Base-by-base conservation (phyloP, 2,329 filamentous ascomycete genomes). In the Orbilia blumenaviensis region DNA sequence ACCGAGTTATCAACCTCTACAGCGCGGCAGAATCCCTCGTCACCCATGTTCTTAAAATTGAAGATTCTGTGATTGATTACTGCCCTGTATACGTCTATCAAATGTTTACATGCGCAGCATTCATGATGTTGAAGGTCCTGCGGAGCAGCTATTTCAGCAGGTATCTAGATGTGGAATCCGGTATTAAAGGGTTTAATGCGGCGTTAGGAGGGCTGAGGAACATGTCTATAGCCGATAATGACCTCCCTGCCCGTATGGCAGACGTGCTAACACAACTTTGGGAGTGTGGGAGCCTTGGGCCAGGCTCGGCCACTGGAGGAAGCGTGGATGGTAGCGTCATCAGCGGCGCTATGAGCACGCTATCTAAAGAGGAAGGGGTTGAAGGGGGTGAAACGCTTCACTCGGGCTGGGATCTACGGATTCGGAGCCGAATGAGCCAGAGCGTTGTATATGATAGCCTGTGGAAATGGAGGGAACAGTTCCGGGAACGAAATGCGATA, bases 181-280 rank as follows among this genome's bases (percentile, higher is more conserved):
- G 90, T 10, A 88, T 90, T 23, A 86, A 85, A 3, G 86, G 92
- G 9, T 93, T 94, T 81, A 87, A 92, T 78, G 86, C 87, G 48
- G 91, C 91, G 0, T 90, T 94, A 62, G 86, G 86, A 48, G 88
- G 89, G 3, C 89, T 94, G 56, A 87, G 92, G 34, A 87, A 88
- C 61, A 91, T 92, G 54, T 93, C 91, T 78, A 90, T 94, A 16
- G 87, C 90, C 46, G 88, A 90, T 76, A 94, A 94, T 80, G 92
- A 95, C 80, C 86, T 95, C 9, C 89, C 92, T 64, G 92, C 91
- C 86, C 88, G 92, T 32, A 85, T 94, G 74, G 91, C 91, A 1
- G 92, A 94, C 83, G 87, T 95, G n/a, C 91, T 94, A 86, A 91
- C 92, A 4, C 92, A 94, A 83, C 90, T 95, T 82, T 95, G 91